Percentiles rank a stretch among this genome's conserved stretches.
Conservation (phyloP, 176 grass and related monocot species). For the Themeda triandra region DNA sequence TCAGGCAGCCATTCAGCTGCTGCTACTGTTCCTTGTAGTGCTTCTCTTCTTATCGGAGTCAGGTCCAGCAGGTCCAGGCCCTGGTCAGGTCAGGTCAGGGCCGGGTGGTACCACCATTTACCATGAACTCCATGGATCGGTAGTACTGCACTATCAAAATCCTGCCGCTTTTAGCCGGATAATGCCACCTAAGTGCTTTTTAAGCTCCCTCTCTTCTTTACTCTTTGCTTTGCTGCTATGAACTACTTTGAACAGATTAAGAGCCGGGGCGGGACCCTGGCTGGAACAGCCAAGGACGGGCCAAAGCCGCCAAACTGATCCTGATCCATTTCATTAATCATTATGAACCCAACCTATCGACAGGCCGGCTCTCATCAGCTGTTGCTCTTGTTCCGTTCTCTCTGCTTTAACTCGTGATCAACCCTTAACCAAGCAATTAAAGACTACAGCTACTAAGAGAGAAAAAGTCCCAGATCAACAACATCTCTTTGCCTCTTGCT, state of each 20-base stretch:
- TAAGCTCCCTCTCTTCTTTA: conserved; percentile 10
- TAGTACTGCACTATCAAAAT: neutral
- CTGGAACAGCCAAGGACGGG: neutral
- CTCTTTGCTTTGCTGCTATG: neutral
- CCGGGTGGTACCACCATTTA: no score
- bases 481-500: neutral
- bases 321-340: neutral
- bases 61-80: no score
- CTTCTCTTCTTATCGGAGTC: conserved; percentile 22
- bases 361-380: neutral
- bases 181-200: conserved; percentile 63
- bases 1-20: neutral
- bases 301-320: neutral
- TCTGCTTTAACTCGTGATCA: neutral
- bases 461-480: neutral
- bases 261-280: neutral
- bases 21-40: neutral
- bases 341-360: neutral
- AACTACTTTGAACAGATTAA: neutral
- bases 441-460: neutral
- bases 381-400: neutral
- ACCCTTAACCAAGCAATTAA: conserved; percentile 4
- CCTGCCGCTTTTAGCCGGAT: conserved; percentile 47
- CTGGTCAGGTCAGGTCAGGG: no score
- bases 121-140: no score